These are phyloP conservation scores for Neonothopanus nambi DNA, from an alignment of 1,284 basidiomycete genomes.

Conservation along the genomic window DNA sequence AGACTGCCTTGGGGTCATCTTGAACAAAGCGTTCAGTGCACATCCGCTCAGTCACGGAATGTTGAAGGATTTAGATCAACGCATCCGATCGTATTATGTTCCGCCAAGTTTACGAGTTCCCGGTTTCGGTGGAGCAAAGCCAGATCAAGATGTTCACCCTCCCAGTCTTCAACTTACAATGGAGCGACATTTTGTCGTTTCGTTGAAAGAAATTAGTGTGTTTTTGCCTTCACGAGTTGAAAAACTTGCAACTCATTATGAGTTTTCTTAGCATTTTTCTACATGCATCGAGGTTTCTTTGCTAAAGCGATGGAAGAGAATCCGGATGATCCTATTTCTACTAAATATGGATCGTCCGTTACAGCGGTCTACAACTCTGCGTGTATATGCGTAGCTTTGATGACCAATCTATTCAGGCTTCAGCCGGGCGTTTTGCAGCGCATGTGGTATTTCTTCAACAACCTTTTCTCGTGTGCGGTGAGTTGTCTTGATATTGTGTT, in stretches of 20 bases:
- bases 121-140: conserved; percentile 45
- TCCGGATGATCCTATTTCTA: conserved; percentile 5
- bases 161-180: conserved; percentile 7
- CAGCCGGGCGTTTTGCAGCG: conserved; percentile 8
- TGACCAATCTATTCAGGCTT: conserved; percentile 6
- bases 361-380: conserved; percentile 7
- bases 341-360: conserved; percentile 8
- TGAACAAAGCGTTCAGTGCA: conserved; percentile 66
- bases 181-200: conserved; percentile 6
- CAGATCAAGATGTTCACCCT: conserved; percentile 6
- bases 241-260: not conserved
- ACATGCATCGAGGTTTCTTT: conserved; percentile 12
- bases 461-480: conserved; percentile 9
- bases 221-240: not conserved
- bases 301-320: conserved; percentile 6
- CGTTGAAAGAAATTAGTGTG: conserved; percentile 12
- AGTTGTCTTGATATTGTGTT: not conserved
- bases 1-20: conserved; percentile 60
- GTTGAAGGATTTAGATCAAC: conserved; percentile 63
- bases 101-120: conserved; percentile 65
- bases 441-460: conserved; percentile 5
- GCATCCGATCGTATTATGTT: conserved; percentile 49
- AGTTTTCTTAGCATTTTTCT: conserved; percentile 1
- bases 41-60: conserved; percentile 57
- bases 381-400: conserved; percentile 8